Conservation (phyloP, 2,329 filamentous ascomycete species). For the Zopfia rhizophila region DNA sequence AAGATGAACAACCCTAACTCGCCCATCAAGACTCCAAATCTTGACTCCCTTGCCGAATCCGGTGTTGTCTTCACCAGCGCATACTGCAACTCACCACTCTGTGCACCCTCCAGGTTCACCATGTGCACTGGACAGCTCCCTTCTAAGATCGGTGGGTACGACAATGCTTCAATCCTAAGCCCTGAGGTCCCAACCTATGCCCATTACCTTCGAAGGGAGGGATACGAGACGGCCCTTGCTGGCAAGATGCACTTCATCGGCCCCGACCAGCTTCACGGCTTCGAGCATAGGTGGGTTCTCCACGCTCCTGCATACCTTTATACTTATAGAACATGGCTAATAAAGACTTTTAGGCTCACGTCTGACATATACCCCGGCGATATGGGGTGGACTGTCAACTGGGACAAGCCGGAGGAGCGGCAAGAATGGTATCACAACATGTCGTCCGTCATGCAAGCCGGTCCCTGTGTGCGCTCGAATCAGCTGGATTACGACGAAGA, state of each 20-base stretch:
- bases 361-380: conserved; percentile 95
- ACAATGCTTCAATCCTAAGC: conserved; percentile 86
- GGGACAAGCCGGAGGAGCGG: conserved; percentile 85
- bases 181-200: conserved; percentile 91
- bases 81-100: conserved; percentile 93
- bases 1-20: conserved; percentile 92
- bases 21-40: conserved; percentile 90
- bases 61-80: conserved; percentile 93
- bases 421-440: conserved; percentile 96
- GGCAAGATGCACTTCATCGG: conserved; percentile 99
- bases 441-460: conserved; percentile 90
- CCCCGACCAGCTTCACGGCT: conserved; percentile 88
- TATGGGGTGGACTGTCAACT: conserved; percentile 94
- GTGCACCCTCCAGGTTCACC: conserved; percentile 91
- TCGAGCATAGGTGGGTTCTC: conserved; percentile 70
- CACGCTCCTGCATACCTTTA: background rate
- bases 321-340: too few relatives aligned
- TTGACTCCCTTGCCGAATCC: conserved; percentile 81
- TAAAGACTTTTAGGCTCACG: conserved; percentile 78
- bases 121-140: conserved; percentile 93
- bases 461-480: conserved; percentile 88
- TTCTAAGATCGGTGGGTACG: conserved; percentile 90
- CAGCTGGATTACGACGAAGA: conserved; percentile 97
- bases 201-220: conserved; percentile 84
- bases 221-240: conserved; percentile 89